Evolutionary conservation across 306 rosid species (phyloP), one percentile per base, ranked within the genome.

Genomic region (Dryas drummondii): DNA sequence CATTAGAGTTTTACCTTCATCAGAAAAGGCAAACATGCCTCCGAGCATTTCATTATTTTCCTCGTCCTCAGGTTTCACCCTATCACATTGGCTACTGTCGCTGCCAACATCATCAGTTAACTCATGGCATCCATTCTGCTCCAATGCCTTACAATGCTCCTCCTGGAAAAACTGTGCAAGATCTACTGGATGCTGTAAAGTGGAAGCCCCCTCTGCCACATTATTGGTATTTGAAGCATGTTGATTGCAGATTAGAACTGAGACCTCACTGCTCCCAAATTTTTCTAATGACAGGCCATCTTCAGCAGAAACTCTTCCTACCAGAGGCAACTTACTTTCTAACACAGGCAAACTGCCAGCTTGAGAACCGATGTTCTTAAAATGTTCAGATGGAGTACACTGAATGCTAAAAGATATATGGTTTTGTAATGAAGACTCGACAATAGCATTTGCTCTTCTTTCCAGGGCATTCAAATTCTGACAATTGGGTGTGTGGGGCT

Each of bases 11-110:
- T 64, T 79, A 90, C 96, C 94, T 87, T 86, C 79, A 66, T 90
- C 88, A 9, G 87, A 90, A 80, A 88, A 88, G 74, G 76, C 57
- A 74, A 92, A 88, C 46, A 90, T 72, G 80, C 76, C 92, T 63
- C 96, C 91, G 55, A 88, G 74, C 79, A 88, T 77, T 59, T 88
- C 93, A 11, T 82, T 87, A 68, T 88, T 72, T 69, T 81, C 91
- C 58, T 50, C 87, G 3, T 73, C 87, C 22, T 83, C 85, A 3
- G 73, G 72, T 68, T 87, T 85, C 65, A 79, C 82, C 74, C 59
- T 80, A 52, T 82, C 85, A 47, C 80, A 78, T 60, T 72, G 87
- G 81, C 86, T 76, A 46, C 85, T 76, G 66, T 83, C 71, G 68
- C 85, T 67, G 84, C 86, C 89, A 80, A 84, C 90, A 63, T 83